Conservation (phyloP, 306 rosid species). For the Lablab purpureus region DNA sequence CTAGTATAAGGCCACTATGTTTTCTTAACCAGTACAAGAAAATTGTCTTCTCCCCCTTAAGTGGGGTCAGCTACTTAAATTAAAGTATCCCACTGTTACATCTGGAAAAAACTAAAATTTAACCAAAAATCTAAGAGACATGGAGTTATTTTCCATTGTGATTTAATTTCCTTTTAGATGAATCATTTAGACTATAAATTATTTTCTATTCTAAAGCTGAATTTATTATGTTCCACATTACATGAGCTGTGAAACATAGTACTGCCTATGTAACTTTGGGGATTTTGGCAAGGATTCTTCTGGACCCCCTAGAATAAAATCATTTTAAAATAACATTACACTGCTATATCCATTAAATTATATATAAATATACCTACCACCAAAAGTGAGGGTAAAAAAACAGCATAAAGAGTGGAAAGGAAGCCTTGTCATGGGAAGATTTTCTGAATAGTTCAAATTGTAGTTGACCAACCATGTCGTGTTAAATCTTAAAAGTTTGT, state of each 20-base stretch:
- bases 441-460: constrained; percentile 10
- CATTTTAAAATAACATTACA: background rate
- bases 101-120: constrained; percentile 6
- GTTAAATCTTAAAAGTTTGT: constrained; percentile 4
- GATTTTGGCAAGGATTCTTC: background rate
- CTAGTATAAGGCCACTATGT: background rate
- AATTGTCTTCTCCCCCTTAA: background rate
- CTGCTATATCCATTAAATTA: background rate
- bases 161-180: constrained; percentile 13
- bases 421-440: background rate
- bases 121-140: background rate
- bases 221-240: background rate
- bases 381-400: background rate
- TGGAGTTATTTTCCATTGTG: constrained; percentile 10
- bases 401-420: background rate
- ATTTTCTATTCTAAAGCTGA: background rate
- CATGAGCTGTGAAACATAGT: background rate
- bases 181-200: background rate
- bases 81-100: background rate
- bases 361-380: background rate
- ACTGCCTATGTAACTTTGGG: background rate
- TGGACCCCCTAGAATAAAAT: background rate
- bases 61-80: background rate
- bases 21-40: background rate
- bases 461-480: background rate